Evolutionary conservation across 768 basidiomycete genomes (phyloP), one percentile per base, ranked within the genome.

Genomic region (Mycena vitilis): DNA sequence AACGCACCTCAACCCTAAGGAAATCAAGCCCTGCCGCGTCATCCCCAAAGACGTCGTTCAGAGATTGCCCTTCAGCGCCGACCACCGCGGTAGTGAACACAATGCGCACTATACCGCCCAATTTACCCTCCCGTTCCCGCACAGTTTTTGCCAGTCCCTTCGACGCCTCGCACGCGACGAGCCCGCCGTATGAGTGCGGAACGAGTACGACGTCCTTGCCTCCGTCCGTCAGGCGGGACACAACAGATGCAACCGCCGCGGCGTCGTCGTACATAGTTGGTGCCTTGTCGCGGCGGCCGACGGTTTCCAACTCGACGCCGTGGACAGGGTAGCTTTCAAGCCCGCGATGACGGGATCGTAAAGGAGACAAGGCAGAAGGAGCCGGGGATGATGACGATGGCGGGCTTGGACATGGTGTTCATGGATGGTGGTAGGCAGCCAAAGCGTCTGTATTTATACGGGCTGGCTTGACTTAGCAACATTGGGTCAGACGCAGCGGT

Each of bases 341-440:
- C 37, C 34, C 2, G 30, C 18, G 34, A 55, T 55, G 16, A 55
- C 34, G 37, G 53, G 2, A 16, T 10, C 16, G 53, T 55, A 55
- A 36, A 38, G 37, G 34, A 55, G 34, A 55, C 34, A 7, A 34
- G 20, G 37, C 11, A 55, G 53, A 55, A 55, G 2, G 53, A 55
- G 25, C 53, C 53, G 53, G 53, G 53, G 37, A 55, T 55, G 15
- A 55, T 55, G 20, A 55, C 37, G 2, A 55, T 55, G 36, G 53
- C 5, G 34, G 53, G 53, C 25, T 55, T 37, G 53, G 30, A 30
- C 30, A 30, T 30, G 30, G 30, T 30, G n/a, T 30, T 2, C 5
- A 30, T 30, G 30, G 30, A 16, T 42, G 12, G 40, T 30, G 30
- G 30, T 30, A 5, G 5, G 30, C 30, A 30, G 2, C 5, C 30